Evolutionary conservation across 1,284 basidiomycete species (phyloP), one percentile per base, ranked within the genome.

Genomic region (Sporisorium scitamineum): DNA sequence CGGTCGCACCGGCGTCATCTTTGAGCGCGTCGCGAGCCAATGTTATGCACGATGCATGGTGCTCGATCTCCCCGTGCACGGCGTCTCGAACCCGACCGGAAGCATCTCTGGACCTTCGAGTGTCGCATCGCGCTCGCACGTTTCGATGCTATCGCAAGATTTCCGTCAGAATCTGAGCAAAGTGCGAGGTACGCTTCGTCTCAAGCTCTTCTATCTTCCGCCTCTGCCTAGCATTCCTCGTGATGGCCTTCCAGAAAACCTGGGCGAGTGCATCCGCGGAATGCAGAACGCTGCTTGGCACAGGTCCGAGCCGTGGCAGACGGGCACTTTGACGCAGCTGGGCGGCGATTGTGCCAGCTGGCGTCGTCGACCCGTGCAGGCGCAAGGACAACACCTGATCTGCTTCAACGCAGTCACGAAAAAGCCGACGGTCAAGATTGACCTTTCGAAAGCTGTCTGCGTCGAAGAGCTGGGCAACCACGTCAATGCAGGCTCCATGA

Each of bases 401-500:
- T 94, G 95, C 2, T 96, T 93, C 87, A 96, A 93, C 81, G 94
- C 97, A 80, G 91, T 98, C 4, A 98, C 96, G 26, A 94, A 93
- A 88, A 93, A 91, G 79, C 91, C 93, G 1, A 95, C 91, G 1
- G 90, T 93, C 22, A 94, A 92, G 32, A 97, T 98, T 76, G 94
- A 97, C 85, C 88, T 99, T 20, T 92, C 92, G 84, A 92, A 94
- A 85, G 94, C 93, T 6, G 87, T 91, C 6, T 87, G 88, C 0
- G 89, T 97, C 3, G 90, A 92, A 72, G 94, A 97, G 81, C 90
- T 92, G 54, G 90, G 91, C 78, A 89, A 90, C 64, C 86, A 87
- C 32, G 56, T 63, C 47, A 63, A 64, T 22, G 47, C 47, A 13
- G 66, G 56, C 24, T 66, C 72, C 34, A 71, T 68, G 64, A 51